phyloP scores from a whole-genome alignment of 768 basidiomycete genomes.

The Suillus clintonianus region DNA sequence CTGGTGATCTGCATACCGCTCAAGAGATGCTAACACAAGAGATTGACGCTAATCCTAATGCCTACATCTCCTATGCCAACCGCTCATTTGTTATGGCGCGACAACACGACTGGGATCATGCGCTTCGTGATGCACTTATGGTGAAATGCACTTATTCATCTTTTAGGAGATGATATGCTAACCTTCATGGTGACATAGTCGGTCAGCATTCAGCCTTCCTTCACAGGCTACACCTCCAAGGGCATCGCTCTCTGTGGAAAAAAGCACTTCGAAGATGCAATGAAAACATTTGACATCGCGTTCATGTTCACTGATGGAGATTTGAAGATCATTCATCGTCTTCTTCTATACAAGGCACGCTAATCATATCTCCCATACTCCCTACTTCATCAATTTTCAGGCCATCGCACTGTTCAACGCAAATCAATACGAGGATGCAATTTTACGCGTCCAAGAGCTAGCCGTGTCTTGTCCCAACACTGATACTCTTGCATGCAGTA shows the following conservation, averaged over 20 bases:
- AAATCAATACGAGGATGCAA: neutral
- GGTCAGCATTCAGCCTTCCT: neutral
- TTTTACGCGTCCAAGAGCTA: neutral
- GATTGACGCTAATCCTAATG: neutral
- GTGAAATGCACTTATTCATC: neutral
- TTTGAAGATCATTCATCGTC: neutral
- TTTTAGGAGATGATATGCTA: neutral
- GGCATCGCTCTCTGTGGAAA: neutral
- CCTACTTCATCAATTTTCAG: neutral
- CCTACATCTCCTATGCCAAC: neutral
- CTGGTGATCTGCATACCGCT: neutral
- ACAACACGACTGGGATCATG: neutral
- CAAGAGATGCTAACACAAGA: neutral
- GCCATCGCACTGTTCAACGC: neutral
- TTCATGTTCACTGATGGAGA: neutral
- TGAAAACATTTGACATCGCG: neutral
- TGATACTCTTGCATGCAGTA: neutral
- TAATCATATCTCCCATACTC: neutral
- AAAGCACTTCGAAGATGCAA: neutral
- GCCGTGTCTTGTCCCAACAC: neutral
- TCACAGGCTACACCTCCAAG: neutral
- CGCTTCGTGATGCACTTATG: neutral
- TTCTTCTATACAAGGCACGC: neutral
- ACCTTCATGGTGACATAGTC: neutral
- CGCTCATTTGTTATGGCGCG: neutral